These are phyloP conservation scores for Betula pendula DNA, from an alignment of 306 rosid species.

Conservation along the genomic window DNA sequence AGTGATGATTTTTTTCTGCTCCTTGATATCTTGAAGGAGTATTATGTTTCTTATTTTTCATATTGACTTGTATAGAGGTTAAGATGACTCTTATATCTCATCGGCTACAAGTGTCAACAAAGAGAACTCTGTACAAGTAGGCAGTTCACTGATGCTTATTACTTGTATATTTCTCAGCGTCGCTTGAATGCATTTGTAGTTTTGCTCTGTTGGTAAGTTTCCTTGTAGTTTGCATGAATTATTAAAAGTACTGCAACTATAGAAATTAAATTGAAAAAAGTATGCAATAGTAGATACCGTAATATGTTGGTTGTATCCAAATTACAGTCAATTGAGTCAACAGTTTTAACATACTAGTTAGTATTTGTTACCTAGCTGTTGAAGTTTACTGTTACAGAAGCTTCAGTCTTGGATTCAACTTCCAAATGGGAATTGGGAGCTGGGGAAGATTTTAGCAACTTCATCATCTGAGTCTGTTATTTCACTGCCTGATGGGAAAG, in stretches of 20 bases:
- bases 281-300: neutral
- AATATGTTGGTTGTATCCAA: constrained; percentile 10
- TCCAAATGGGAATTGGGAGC: constrained; percentile 84
- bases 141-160: constrained; percentile 17
- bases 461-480: constrained; percentile 71
- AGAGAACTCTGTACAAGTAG: neutral
- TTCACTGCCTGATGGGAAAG: constrained; percentile 75
- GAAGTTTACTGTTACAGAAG: constrained; percentile 63
- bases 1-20: neutral
- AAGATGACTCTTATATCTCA: neutral
- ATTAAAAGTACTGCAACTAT: constrained; percentile 17
- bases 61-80: constrained; percentile 5
- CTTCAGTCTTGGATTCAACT: constrained; percentile 90
- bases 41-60: constrained; percentile 5
- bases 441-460: constrained; percentile 66
- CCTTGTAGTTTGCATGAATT: neutral
- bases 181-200: constrained; percentile 19
- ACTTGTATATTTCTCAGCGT: constrained; percentile 13
- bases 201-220: constrained; percentile 10
- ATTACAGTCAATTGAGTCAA: constrained; percentile 20
- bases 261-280: neutral
- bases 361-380: constrained; percentile 22
- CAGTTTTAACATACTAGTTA: constrained; percentile 10
- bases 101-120: constrained; percentile 18
- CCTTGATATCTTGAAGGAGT: neutral